Conservation (phyloP, 495 filamentous ascomycete genomes). For the Trichoderma gamsii region DNA sequence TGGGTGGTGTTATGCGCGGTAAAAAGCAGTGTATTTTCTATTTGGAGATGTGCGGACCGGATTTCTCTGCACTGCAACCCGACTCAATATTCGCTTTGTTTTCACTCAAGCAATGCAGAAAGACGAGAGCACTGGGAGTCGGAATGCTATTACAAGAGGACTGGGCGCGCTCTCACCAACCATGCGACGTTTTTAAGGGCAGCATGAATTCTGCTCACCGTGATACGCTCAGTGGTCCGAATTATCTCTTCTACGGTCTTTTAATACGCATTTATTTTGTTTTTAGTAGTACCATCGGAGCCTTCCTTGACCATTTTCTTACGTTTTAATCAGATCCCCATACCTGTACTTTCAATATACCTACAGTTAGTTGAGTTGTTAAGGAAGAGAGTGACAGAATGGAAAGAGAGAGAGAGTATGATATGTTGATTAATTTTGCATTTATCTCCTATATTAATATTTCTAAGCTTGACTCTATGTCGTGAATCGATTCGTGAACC, state of each 20-base stretch:
- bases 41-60: neutral
- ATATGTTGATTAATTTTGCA: slow-evolving; percentile 10
- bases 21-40: slow-evolving; percentile 13
- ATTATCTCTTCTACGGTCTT: neutral
- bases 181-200: neutral
- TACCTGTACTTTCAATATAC: slow-evolving; percentile 10
- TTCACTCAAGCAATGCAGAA: neutral
- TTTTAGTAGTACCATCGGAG: slow-evolving; percentile 14
- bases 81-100: neutral
- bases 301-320: slow-evolving; percentile 14
- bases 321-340: slow-evolving; percentile 12
- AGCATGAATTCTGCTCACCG: neutral
- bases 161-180: neutral
- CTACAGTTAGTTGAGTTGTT: slow-evolving; percentile 10
- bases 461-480: slow-evolving; percentile 20
- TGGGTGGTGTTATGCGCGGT: slow-evolving; percentile 2
- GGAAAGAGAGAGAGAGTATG: neutral
- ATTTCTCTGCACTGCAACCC: neutral
- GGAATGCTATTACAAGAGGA: neutral
- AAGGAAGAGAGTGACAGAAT: neutral
- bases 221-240: neutral
- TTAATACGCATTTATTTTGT: slow-evolving; percentile 7
- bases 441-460: neutral
- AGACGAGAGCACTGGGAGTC: neutral
- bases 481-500: neutral